A percentile compares a stretch with the other conserved stretches of the same genome.
phyloP scores from a whole-genome alignment of 495 filamentous ascomycete species.

The Penicillium fimorum region DNA sequence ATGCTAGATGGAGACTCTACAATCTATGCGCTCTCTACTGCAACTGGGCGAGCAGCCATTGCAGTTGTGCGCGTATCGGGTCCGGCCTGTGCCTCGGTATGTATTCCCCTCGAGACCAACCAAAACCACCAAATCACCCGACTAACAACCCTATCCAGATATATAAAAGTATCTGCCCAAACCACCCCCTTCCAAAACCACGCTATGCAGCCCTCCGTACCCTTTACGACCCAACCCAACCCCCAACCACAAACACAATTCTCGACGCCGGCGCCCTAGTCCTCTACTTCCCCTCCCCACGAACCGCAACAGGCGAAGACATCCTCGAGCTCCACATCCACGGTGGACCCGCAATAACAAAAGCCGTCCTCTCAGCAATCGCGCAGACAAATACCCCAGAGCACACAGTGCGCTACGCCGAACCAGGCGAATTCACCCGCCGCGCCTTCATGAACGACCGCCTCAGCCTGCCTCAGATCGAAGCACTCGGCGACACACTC shows the following conservation, averaged over 20 bases:
- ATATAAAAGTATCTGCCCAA: slow-evolving; percentile 73
- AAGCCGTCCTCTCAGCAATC: slow-evolving; percentile 79
- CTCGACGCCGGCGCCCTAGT: slow-evolving; percentile 82
- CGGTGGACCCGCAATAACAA: slow-evolving; percentile 84
- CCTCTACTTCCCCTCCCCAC: slow-evolving; percentile 81
- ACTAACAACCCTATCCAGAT: slow-evolving; percentile 50
- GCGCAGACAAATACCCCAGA: slow-evolving; percentile 37
- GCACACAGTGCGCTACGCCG: slow-evolving; percentile 74
- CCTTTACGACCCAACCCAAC: slow-evolving; percentile 62
- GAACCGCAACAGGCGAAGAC: slow-evolving; percentile 88
- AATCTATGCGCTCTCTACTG: slow-evolving; percentile 91
- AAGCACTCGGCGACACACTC: slow-evolving; percentile 82
- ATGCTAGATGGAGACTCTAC: slow-evolving; percentile 52
- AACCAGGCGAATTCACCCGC: slow-evolving; percentile 92
- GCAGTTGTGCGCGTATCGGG: slow-evolving; percentile 90
- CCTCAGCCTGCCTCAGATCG: slow-evolving; percentile 88
- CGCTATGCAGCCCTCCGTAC: slow-evolving; percentile 76
- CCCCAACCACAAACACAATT: slow-evolving; percentile 41
- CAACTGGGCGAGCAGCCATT: slow-evolving; percentile 82
- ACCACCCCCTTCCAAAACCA: slow-evolving; percentile 60
- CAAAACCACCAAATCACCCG: slow-evolving; percentile 11
- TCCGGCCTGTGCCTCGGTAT: slow-evolving; percentile 66
- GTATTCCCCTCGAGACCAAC: slow-evolving; percentile 20
- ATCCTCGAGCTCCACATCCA: slow-evolving; percentile 91
- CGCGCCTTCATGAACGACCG: slow-evolving; percentile 87